Conservation (phyloP, 2,329 filamentous ascomycete genomes). For the Zymoseptoria crescenta region DNA sequence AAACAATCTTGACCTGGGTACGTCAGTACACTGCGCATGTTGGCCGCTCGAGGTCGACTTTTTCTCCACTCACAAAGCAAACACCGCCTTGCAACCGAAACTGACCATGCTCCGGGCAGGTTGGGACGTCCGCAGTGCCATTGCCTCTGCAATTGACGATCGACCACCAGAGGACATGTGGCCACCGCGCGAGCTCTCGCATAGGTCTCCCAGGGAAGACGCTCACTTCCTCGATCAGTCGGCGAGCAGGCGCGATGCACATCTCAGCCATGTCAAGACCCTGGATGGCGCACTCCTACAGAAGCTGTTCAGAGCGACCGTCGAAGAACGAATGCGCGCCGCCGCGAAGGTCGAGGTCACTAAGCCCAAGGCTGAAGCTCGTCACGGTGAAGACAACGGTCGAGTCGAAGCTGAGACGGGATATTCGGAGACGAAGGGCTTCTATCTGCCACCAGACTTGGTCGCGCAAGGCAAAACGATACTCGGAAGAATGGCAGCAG, state of each 20-base stretch:
- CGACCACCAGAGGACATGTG: conserved; percentile 11
- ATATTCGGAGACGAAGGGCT: not conserved
- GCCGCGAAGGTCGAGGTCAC: not conserved
- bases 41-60: not conserved
- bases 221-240: not conserved
- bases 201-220: not conserved
- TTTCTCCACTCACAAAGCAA: no score
- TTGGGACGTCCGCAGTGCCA: conserved; percentile 9
- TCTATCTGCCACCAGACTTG: conserved; percentile 1
- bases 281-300: conserved; percentile 10
- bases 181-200: not conserved
- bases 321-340: conserved; percentile 14
- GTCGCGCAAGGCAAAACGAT: not conserved
- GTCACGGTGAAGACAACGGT: not conserved
- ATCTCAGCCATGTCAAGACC: conserved; percentile 5
- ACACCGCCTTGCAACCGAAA: no score
- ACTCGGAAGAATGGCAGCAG: not conserved
- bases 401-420: not conserved
- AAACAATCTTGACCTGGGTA: no score
- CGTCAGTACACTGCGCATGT: not conserved
- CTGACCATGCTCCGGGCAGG: no score
- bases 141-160: conserved; percentile 23
- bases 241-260: not conserved
- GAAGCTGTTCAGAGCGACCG: conserved; percentile 15
- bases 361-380: not conserved